Conservation (phyloP, 306 rosid species). For the Cucurbita moschata region DNA sequence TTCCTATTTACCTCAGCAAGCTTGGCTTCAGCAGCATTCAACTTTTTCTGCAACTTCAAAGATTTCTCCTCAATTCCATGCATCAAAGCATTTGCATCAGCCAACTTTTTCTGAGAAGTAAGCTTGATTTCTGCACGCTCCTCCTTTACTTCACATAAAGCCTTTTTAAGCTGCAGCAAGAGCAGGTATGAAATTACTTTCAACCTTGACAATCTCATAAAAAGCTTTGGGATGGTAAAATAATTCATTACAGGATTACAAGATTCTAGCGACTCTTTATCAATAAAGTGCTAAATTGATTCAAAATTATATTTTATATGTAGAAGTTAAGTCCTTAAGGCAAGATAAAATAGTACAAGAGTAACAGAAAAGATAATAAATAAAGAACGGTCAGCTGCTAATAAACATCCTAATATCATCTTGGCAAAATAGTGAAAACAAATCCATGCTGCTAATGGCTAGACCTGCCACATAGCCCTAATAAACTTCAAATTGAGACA, state of each 20-base stretch:
- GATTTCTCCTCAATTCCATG: conserved; percentile 67
- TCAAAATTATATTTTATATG: neutral
- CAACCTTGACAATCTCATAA: conserved; percentile 2
- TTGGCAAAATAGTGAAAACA: neutral
- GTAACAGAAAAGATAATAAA: neutral
- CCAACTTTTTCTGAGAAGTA: conserved; percentile 48
- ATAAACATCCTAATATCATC: neutral
- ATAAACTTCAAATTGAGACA: neutral
- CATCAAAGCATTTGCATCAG: conserved; percentile 46
- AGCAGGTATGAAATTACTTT: conserved; percentile 1
- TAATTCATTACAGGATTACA: neutral
- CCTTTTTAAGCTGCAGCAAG: conserved; percentile 58
- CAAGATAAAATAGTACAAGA: neutral
- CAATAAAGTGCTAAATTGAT: neutral
- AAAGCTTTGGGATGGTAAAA: neutral
- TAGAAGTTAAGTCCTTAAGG: neutral
- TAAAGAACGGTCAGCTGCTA: neutral
- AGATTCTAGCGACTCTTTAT: neutral
- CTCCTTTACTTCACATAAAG: conserved; percentile 38
- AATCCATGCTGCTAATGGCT: neutral
- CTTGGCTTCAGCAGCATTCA: conserved; percentile 67
- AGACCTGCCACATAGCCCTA: neutral
- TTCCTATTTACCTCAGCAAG: conserved; percentile 60
- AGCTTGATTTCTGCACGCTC: conserved; percentile 39
- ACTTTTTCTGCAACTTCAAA: conserved; percentile 37